Conservation (phyloP, 139 green algal species). For the Asterochloris sp. region DNA sequence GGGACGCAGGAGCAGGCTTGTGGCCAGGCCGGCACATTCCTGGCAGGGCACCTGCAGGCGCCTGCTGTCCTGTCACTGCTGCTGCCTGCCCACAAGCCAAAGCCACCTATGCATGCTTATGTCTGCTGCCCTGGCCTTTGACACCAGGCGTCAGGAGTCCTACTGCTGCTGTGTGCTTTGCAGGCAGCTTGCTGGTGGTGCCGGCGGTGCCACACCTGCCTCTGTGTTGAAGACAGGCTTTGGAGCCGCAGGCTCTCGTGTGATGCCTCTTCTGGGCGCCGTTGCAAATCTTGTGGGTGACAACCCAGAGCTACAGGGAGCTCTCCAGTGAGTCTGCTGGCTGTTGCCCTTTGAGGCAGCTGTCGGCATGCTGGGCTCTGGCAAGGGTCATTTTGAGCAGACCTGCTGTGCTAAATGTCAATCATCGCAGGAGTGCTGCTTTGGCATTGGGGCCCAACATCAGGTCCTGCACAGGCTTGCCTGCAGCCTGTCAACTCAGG, state of each 20-base stretch:
- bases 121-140: not conserved
- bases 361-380: not conserved
- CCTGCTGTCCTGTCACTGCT: not conserved
- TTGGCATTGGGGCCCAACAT: not conserved
- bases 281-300: slow-evolving; percentile 11
- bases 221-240: not conserved
- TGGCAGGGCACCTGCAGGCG: not conserved
- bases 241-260: slow-evolving; percentile 5
- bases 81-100: not conserved
- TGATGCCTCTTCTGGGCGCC: not conserved
- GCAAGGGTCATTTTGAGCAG: not conserved
- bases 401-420: not conserved
- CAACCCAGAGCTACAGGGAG: slow-evolving; percentile 9
- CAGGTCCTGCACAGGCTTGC: not conserved
- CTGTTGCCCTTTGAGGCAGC: not conserved
- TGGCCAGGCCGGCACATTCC: slow-evolving; percentile 1
- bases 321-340: slow-evolving; percentile 1
- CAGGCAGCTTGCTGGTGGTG: not conserved
- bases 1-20: slow-evolving; percentile 18
- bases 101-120: not conserved
- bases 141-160: not conserved
- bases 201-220: not conserved
- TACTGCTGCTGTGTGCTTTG: not conserved
- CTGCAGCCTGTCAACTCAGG: not conserved
- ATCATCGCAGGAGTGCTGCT: not conserved